phyloP scores from a whole-genome alignment of 1,284 basidiomycete genomes.

The Boletus albobrunnescens region DNA sequence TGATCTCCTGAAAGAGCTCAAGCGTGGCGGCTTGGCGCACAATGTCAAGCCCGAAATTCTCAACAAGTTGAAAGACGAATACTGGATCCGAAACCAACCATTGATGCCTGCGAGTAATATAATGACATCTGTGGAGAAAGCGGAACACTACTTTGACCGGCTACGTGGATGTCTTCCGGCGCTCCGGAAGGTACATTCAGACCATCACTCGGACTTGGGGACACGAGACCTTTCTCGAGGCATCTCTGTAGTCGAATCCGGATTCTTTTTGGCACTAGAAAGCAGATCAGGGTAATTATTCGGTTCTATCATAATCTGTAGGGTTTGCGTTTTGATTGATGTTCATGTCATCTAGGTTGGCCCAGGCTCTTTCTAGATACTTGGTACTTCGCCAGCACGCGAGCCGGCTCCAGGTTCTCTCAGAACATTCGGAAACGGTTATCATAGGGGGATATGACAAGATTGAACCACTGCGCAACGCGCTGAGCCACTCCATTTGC shows the following conservation, averaged over 20 bases:
- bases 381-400: constrained; percentile 13
- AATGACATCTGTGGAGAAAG: constrained; percentile 34
- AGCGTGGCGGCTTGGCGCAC: constrained; percentile 72
- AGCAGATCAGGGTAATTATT: constrained; percentile 42
- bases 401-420: constrained; percentile 22
- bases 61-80: constrained; percentile 56
- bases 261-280: constrained; percentile 61
- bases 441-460: constrained; percentile 10
- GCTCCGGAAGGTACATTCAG: constrained; percentile 60
- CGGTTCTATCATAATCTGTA: background rate
- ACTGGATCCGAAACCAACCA: constrained; percentile 67
- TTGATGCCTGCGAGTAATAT: constrained; percentile 30
- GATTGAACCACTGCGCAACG: constrained; percentile 27
- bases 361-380: constrained; percentile 25
- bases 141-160: constrained; percentile 71
- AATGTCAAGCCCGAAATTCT: constrained; percentile 74
- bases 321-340: constrained; percentile 1
- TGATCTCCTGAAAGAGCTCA: constrained; percentile 88
- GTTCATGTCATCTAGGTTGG: constrained; percentile 35
- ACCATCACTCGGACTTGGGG: constrained; percentile 79
- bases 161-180: constrained; percentile 67
- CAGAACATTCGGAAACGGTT: constrained; percentile 22
- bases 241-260: constrained; percentile 76
- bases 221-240: constrained; percentile 85
- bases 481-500: constrained; percentile 29